Evolutionary conservation across 306 rosid species (phyloP), one percentile per base, ranked within the genome.

Genomic region (Prunus fruticosa): DNA sequence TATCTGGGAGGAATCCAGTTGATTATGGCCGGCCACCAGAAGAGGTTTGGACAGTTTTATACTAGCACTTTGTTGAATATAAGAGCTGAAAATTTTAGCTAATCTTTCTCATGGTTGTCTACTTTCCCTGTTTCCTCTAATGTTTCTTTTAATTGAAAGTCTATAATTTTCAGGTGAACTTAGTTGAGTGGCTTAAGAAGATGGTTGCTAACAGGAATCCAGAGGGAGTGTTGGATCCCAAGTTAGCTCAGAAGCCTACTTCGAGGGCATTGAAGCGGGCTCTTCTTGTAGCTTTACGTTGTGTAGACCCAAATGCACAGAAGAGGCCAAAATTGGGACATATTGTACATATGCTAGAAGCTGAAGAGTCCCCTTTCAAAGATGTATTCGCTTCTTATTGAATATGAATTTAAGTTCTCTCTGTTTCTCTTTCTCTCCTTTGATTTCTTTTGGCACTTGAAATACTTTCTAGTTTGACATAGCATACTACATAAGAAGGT

Each of bases 271-370:
- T 91, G 58, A 93, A 93, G 84, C 93, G 95, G 68, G 89, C 83
- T 64, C 96, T 93, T 78, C 92, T 93, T 71, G 98, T 93, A 45
- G 98, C 96, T 30, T 83, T 93, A 71, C 93, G 96, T 47, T 91
- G 98, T 57, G 91, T 88, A 16, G 98, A 93, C 53, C 96, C 96
- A 67, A 88, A 87, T 80, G 91, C 96, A 61, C 92, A 82, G 64
- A 89, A 93, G 80, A 84, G 97, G 64, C 97, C 98, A 34, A 91
- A 87, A 79, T 89, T 93, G 97, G 97, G 97, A 61, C 97, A 91
- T 71, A 86, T 93, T 38, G 91, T 93, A 71, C 96, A 91, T 83
- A 93, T 93, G 97, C 98, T 91, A 69, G 98, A 93, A 88, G 93
- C 98, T 50, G 97, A 91, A 81, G 98, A 88, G 69, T 72, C 87